Evolutionary conservation across 495 filamentous ascomycete species (phyloP).

Genomic region (Letharia columbiana): DNA sequence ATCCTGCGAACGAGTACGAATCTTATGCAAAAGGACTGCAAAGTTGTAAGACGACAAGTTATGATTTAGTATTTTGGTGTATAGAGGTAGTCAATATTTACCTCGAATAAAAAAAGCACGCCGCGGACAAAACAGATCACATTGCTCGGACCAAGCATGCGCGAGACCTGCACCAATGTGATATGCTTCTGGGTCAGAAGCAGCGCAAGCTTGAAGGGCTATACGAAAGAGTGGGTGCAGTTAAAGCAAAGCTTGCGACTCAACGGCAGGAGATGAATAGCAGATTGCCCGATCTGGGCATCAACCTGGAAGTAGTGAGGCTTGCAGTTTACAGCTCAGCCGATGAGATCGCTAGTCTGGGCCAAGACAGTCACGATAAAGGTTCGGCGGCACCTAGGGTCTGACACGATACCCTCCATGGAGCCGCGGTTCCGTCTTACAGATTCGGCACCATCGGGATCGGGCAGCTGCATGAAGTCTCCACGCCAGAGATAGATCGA

Average conservation of each 20-base stretch:
- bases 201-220: too few species aligned
- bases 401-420: background rate
- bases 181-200: too few species aligned
- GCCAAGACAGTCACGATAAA: background rate
- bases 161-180: too few species aligned
- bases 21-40: too few species aligned
- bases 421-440: background rate
- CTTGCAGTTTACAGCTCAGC: background rate
- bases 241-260: background rate
- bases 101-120: too few species aligned
- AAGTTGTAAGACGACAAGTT: too few species aligned
- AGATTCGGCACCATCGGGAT: background rate
- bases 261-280: background rate
- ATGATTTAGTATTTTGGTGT: too few species aligned
- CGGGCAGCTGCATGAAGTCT: background rate
- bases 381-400: background rate
- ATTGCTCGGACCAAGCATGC: too few species aligned
- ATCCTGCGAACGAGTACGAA: too few species aligned
- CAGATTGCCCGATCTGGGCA: background rate
- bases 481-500: too few species aligned
- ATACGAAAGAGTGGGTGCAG: background rate
- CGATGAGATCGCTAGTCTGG: background rate
- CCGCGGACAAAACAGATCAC: too few species aligned
- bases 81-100: too few species aligned
- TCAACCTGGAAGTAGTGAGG: background rate